Base-by-base conservation (phyloP, 257 asterid species). In the Gardenia jasminoides region DNA sequence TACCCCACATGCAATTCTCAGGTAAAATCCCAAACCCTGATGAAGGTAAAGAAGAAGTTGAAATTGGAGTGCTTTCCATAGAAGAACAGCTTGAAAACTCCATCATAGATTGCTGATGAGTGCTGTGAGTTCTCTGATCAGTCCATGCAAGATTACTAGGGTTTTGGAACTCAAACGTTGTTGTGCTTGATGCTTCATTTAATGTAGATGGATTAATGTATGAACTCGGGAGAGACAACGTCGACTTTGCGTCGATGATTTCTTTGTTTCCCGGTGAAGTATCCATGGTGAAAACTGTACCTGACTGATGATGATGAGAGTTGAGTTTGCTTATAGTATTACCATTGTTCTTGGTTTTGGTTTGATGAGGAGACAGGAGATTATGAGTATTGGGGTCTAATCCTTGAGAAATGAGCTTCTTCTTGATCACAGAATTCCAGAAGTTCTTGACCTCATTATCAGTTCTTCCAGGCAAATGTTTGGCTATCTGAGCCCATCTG, bases 401-500 rank as follows among this genome's bases (percentile, higher is more conserved):
- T 4, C 99, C 99, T 78, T 93, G 96, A 78, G 99, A 85, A 33
- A 94, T 86, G 77, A 93, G 98, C 85, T 95, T 95, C 67, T 93
- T 95, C 85, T 89, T 93, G 54, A 95, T 86, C 87, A 92, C 90
- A 16, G 99, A 95, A 72, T 95, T 95, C 99, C 99, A 95, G 79
- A 91, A 95, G 76, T 95, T 95, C 89, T 95, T 95, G 12, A 95
- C 97, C 69, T 93, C 99, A 61, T 95, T 95, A 79, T 95, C 99
- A 0, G 99, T 95, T 73, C 99, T 85, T 0, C 99, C 98, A 3
- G 98, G 99, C 68, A 95, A 81, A 75, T 95, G 99, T 74, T 93
- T 95, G 1, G 99, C 99, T 54, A 95, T 95, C 26, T 95, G 99
- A 61, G 99, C 97, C 99, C 99, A 95, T 76, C 97, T 75, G 85